A percentile compares a stretch with the other conserved stretches of the same genome.
Conservation (phyloP, 2,329 filamentous ascomycete genomes). For the Bipolaris oryzae region DNA sequence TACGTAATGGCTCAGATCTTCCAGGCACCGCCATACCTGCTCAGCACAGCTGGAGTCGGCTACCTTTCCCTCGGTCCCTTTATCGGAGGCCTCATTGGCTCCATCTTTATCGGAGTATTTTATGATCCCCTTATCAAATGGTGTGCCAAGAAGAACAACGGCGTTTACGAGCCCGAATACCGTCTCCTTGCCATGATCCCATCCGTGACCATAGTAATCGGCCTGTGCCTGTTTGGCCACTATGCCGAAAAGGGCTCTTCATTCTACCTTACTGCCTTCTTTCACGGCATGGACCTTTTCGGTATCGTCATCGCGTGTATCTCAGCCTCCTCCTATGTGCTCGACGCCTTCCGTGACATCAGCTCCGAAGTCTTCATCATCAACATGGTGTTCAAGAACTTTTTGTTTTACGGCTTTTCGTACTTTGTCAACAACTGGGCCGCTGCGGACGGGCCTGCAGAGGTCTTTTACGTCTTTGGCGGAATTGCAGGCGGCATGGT, state of each 20-base stretch:
- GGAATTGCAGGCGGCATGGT: conserved; percentile 33
- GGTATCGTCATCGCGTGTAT: conserved; percentile 44
- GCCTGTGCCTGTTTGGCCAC: conserved; percentile 50
- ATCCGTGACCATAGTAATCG: conserved; percentile 43
- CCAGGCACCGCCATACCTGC: conserved; percentile 55
- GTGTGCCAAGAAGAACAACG: conserved; percentile 57
- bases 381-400: conserved; percentile 54
- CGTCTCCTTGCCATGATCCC: conserved; percentile 49
- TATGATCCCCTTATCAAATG: conserved; percentile 50
- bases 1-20: conserved; percentile 57
- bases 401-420: conserved; percentile 52
- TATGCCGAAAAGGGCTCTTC: conserved; percentile 30
- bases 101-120: conserved; percentile 25
- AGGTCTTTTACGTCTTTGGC: conserved; percentile 50
- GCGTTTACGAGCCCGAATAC: conserved; percentile 63
- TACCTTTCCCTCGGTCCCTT: conserved; percentile 53
- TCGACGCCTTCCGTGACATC: conserved; percentile 52
- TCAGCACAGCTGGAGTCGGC: conserved; percentile 51
- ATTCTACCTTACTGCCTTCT: conserved; percentile 41
- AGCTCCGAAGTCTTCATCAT: conserved; percentile 53
- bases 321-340: conserved; percentile 43
- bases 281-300: conserved; percentile 45
- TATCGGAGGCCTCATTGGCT: conserved; percentile 46
- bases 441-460: conserved; percentile 40
- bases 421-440: conserved; percentile 55